Evolutionary conservation across 345 rosid species (phyloP).

Genomic region (Bruguiera gymnorhiza): DNA sequence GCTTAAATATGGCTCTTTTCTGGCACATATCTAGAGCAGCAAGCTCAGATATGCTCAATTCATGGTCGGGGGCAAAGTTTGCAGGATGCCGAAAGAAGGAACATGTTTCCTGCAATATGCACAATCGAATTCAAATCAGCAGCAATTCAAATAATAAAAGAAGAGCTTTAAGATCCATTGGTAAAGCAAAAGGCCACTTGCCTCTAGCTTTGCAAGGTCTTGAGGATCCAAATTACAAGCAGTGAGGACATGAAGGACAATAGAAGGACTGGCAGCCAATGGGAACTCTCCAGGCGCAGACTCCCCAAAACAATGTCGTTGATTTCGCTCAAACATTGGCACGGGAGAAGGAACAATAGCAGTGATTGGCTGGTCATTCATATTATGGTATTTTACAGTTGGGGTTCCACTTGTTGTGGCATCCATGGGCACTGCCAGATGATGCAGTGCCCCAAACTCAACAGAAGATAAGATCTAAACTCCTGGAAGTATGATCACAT

Average conservation of each 20-base stretch:
- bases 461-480: conserved; percentile 29
- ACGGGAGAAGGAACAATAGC: conserved; percentile 49
- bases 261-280: conserved; percentile 86
- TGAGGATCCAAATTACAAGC: conserved; percentile 81
- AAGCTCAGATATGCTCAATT: conserved; percentile 79
- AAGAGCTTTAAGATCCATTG: conserved; percentile 4
- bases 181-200: conserved; percentile 35
- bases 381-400: conserved; percentile 55
- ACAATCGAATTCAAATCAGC: conserved; percentile 48
- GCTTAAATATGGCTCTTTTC: conserved; percentile 73
- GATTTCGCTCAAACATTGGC: conserved; percentile 56
- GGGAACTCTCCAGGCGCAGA: conserved; percentile 96
- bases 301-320: conserved; percentile 78
- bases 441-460: conserved; percentile 52
- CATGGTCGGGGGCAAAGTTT: conserved; percentile 70
- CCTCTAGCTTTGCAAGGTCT: conserved; percentile 97
- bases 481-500: conserved; percentile 25
- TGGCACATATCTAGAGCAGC: conserved; percentile 96
- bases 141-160: conserved; percentile 39
- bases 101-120: conserved; percentile 76
- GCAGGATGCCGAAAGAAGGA: conserved; percentile 96
- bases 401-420: conserved; percentile 78
- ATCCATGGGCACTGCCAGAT: conserved; percentile 79
- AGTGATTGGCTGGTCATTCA: conserved; percentile 66
- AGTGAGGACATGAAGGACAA: conserved; percentile 90